Evolutionary conservation across 768 basidiomycete species (phyloP).

Genomic region (Suillus plorans): DNA sequence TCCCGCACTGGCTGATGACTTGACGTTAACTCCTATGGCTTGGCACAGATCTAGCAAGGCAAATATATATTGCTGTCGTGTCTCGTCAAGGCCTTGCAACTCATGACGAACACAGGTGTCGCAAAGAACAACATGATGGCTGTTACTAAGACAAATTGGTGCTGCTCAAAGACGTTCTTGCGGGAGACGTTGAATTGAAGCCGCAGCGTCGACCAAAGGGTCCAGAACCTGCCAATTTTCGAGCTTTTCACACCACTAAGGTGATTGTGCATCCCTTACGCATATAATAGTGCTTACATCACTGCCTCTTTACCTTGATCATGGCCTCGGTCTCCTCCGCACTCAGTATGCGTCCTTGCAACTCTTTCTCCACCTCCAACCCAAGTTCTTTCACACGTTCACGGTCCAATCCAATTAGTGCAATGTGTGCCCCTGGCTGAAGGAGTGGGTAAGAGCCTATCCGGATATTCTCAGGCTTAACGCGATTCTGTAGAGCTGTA

Average conservation of each 20-base stretch:
- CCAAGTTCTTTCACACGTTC: conserved; percentile 55
- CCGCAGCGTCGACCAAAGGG: not conserved
- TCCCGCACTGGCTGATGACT: not conserved
- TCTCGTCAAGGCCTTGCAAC: conserved; percentile 12
- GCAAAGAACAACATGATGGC: conserved; percentile 18
- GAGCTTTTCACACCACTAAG: not conserved
- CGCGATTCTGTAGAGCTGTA: conserved; percentile 70
- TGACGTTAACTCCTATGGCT: not conserved
- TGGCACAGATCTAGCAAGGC: conserved; percentile 14
- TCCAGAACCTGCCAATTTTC: not conserved
- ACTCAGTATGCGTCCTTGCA: conserved; percentile 59
- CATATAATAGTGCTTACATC: not conserved
- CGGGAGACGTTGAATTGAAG: conserved; percentile 12
- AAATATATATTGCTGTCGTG: conserved; percentile 11
- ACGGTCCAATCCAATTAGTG: conserved; percentile 50
- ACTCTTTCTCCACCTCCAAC: conserved; percentile 58
- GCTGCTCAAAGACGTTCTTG: conserved; percentile 15
- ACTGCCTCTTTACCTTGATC: conserved; percentile 25
- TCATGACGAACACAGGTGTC: conserved; percentile 13
- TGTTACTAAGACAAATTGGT: conserved; percentile 17
- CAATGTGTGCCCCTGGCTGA: conserved; percentile 60
- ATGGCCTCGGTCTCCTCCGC: conserved; percentile 64
- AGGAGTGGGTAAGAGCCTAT: conserved; percentile 79
- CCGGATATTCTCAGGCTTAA: conserved; percentile 73
- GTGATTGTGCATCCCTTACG: not conserved